Evolutionary conservation across 768 basidiomycete genomes (phyloP), one percentile per base, ranked within the genome.

Genomic region (Termitomyces sp.): DNA sequence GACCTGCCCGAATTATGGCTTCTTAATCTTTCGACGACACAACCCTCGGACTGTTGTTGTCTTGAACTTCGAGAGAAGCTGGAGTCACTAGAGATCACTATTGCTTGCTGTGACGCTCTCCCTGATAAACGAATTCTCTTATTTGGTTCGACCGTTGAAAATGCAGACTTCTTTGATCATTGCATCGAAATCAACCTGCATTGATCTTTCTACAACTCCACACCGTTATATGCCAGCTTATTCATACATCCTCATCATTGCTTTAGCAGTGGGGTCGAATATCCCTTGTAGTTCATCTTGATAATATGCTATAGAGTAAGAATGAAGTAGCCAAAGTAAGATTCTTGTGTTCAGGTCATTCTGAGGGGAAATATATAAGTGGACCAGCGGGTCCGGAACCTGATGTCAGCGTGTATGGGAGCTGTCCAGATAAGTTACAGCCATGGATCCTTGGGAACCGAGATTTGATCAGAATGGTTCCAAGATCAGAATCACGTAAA

Each of bases 1-100:
- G 31, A 31, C 36, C 26, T 51, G 36, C 51, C 51, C 12, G 33
- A 51, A 3, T 36, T 55, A 16, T 46, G 45, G 44, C 18, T 34
- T 28, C 54, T 55, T 22, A 55, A 55, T 31, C 44, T 55, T 46
- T 55, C 54, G 10, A 36, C 54, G 2, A 47, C 54, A 24, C 33
- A 47, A 18, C 18, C 22, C 15, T 46, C 54, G 13, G 54, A 46
- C 3, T 55, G 54, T 47, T 26, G 24, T 3, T 18, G 54, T 29
- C 18, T 55, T 10, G 44, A 55, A 18, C 10, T 55, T 18, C 44
- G 22, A n/a, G 45, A 47, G 22, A 48, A 48, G 46, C 18, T 47
- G 5, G 54, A 46, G 22, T 36, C 54, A 28, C 26, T 36, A 18
- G 26, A 31, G 7, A 36, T 47, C 34, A 47, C 44, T 6, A 12